phyloP scores from a whole-genome alignment of 371 early-diverging fungal genomes.

The Mortierella sp. region DNA sequence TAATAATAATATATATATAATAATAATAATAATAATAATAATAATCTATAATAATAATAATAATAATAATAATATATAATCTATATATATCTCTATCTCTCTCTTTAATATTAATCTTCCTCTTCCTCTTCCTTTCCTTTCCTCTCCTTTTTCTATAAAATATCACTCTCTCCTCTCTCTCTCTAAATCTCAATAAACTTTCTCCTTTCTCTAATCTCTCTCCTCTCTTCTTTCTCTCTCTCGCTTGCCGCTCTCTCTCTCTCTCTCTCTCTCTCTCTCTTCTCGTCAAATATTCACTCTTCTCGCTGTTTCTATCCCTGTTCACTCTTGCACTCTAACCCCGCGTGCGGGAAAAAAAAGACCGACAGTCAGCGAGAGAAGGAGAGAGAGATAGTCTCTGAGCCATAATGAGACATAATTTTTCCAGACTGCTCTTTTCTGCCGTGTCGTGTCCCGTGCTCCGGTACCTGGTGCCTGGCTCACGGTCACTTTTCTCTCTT shows the following conservation, averaged over 20 bases:
- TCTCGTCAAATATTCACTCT: not conserved
- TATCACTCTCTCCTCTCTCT: not conserved
- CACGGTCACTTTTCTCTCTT: not conserved
- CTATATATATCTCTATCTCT: not conserved
- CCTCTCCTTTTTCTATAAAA: slow-evolving; percentile 2
- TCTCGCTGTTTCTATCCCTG: not conserved
- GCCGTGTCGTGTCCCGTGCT: not conserved
- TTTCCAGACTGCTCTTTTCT: not conserved
- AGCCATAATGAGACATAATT: not conserved
- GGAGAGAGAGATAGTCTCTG: too few relatives aligned
- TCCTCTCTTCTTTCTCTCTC: slow-evolving; percentile 6
- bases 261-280: not conserved
- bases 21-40: too few relatives aligned
- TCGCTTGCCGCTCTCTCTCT: not conserved
- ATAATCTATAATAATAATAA: too few relatives aligned
- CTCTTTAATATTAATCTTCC: not conserved
- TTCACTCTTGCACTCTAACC: slow-evolving; percentile 6
- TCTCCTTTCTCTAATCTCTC: slow-evolving; percentile 7
- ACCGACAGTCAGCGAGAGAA: slow-evolving; percentile 1
- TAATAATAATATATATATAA: too few relatives aligned
- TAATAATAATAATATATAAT: too few relatives aligned
- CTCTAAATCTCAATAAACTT: not conserved
- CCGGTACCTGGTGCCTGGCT: not conserved
- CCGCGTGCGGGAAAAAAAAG: not conserved
- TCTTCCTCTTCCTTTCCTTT: not conserved